phyloP scores from a whole-genome alignment of 2,329 filamentous ascomycete species.

The Microsporum ferrugineum region DNA sequence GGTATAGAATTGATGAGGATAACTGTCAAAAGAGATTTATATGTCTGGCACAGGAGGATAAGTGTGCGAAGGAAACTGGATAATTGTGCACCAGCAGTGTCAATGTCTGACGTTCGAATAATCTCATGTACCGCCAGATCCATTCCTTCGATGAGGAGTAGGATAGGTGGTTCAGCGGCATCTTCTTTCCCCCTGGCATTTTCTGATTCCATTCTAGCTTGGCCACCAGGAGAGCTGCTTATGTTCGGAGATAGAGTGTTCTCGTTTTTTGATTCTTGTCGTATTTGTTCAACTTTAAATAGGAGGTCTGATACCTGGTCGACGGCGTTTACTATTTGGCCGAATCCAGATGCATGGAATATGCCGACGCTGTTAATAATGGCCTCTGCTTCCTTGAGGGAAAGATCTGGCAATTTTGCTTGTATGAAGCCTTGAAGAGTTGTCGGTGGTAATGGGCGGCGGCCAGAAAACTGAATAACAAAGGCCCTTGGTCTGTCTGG shows the following conservation, averaged over 20 bases:
- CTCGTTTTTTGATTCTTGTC: background rate
- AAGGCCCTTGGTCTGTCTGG: conserved; percentile 7
- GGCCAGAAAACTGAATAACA: conserved; percentile 13
- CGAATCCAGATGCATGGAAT: conserved; percentile 12
- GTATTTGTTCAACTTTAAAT: conserved; percentile 4
- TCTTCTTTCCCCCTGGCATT: background rate
- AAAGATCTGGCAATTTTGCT: conserved; percentile 7
- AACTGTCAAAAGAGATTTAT: conserved; percentile 23
- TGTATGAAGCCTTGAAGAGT: conserved; percentile 8
- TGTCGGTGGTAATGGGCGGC: background rate
- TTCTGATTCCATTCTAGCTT: background rate
- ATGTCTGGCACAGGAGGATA: conserved; percentile 23
- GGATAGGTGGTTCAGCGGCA: conserved; percentile 7
- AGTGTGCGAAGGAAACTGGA: conserved; percentile 24
- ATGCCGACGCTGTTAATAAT: conserved; percentile 11
- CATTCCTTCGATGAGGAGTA: conserved; percentile 28
- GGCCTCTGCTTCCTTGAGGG: conserved; percentile 3
- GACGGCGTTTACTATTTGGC: conserved; percentile 13
- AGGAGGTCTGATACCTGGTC: conserved; percentile 13
- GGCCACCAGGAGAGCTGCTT: background rate
- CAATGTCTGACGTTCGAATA: conserved; percentile 27
- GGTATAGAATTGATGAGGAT: conserved; percentile 29
- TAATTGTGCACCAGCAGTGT: conserved; percentile 24
- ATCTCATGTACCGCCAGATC: conserved; percentile 28
- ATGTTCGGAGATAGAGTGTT: conserved; percentile 9